Conservation (phyloP, 441 rosid species). For the Euphorbia schlechtendalii region DNA sequence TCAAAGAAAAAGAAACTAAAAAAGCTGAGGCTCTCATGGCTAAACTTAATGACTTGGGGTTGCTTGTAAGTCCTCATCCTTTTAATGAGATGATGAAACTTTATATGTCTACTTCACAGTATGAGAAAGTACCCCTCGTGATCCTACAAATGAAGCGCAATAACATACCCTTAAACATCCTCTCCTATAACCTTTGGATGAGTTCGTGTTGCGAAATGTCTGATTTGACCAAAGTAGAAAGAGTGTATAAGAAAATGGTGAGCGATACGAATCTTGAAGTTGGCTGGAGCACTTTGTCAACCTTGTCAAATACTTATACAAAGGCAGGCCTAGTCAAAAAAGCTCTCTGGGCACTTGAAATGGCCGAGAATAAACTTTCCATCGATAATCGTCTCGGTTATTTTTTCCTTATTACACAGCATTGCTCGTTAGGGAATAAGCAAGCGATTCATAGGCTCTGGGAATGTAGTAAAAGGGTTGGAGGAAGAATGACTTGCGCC, state of each 20-base stretch:
- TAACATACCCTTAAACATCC: slow-evolving; percentile 40
- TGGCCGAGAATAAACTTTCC: slow-evolving; percentile 46
- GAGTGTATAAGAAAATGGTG: slow-evolving; percentile 44
- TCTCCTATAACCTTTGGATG: slow-evolving; percentile 72
- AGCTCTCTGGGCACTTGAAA: slow-evolving; percentile 33
- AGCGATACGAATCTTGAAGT: slow-evolving; percentile 36
- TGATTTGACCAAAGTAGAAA: slow-evolving; percentile 32
- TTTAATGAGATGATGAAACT: slow-evolving; percentile 71
- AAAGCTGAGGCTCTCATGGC: slow-evolving; percentile 52
- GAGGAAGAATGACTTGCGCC: slow-evolving; percentile 46
- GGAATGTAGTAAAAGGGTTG: slow-evolving; percentile 42
- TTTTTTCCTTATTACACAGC: slow-evolving; percentile 45
- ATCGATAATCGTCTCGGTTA: slow-evolving; percentile 36
- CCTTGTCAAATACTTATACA: slow-evolving; percentile 44
- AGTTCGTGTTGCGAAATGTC: slow-evolving; percentile 30
- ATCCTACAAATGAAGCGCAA: slow-evolving; percentile 45
- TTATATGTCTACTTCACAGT: slow-evolving; percentile 33
- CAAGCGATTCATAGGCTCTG: slow-evolving; percentile 49
- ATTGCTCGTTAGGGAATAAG: slow-evolving; percentile 37
- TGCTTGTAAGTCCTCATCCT: slow-evolving; percentile 42
- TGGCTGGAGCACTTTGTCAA: slow-evolving; percentile 55
- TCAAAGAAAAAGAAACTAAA: slow-evolving; percentile 27
- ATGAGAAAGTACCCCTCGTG: slow-evolving; percentile 40
- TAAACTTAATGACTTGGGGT: slow-evolving; percentile 37
- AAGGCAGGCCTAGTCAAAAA: slow-evolving; percentile 38